phyloP scores from a whole-genome alignment of 306 rosid genomes.

The Calophaca sinica region DNA sequence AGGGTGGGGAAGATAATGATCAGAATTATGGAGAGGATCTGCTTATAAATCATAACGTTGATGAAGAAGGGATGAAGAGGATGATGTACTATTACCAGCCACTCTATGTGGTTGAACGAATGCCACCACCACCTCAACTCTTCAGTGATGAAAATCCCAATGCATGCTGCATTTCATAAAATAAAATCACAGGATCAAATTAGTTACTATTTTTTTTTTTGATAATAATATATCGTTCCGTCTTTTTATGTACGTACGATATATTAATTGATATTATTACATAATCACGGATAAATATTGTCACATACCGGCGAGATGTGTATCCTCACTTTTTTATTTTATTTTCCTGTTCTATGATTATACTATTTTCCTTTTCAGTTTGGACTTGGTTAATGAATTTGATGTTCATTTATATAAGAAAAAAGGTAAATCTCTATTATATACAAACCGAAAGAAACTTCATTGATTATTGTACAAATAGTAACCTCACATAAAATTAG shows the following conservation, averaged over 20 bases:
- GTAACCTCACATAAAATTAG: too few species aligned
- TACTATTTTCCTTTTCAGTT: too few species aligned
- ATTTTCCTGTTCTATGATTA: too few species aligned
- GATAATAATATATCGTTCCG: conserved; percentile 38
- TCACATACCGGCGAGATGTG: not conserved
- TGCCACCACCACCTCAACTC: conserved; percentile 89
- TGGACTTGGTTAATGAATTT: not conserved
- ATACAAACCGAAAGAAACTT: too few species aligned
- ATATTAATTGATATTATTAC: conserved; percentile 5
- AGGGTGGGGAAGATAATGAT: conserved; percentile 43
- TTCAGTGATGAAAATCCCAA: conserved; percentile 96
- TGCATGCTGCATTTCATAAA: conserved; percentile 86
- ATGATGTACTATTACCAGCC: conserved; percentile 79
- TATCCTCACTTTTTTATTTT: not conserved
- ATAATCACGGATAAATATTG: conserved; percentile 5
- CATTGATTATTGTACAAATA: too few species aligned
- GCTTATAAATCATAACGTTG: conserved; percentile 31
- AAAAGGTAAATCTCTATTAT: too few species aligned
- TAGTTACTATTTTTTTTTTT: not conserved
- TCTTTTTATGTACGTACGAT: conserved; percentile 38
- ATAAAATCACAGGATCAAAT: not conserved
- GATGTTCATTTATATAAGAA: not conserved
- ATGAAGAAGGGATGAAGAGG: conserved; percentile 74
- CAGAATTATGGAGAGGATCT: not conserved
- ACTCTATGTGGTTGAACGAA: conserved; percentile 64